These are phyloP conservation scores for Hagleromyces aurorensis DNA, from an alignment of 805 yeast species.

Conservation along the genomic window DNA sequence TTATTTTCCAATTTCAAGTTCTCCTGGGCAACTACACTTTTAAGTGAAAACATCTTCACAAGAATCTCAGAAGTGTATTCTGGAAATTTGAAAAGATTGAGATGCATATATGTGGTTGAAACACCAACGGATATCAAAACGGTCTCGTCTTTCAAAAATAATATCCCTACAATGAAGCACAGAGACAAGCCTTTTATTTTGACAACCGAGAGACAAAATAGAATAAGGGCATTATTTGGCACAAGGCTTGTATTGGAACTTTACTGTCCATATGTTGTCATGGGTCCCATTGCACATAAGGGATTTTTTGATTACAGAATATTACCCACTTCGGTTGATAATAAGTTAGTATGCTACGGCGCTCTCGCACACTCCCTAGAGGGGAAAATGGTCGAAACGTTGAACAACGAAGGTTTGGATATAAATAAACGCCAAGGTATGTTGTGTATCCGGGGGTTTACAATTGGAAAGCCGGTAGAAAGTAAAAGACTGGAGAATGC, in stretches of 20 bases:
- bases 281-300: conserved; percentile 54
- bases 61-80: conserved; percentile 23
- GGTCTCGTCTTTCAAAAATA: conserved; percentile 13
- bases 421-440: conserved; percentile 40
- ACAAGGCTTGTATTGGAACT: conserved; percentile 47
- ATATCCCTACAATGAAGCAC: conserved; percentile 9
- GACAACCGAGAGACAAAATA: conserved; percentile 31
- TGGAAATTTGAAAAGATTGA: conserved; percentile 22
- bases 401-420: conserved; percentile 23
- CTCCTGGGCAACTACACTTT: conserved; percentile 35
- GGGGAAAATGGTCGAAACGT: conserved; percentile 40
- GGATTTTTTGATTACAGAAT: conserved; percentile 58
- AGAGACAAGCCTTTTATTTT: conserved; percentile 2
- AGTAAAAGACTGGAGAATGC: conserved; percentile 26
- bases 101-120: conserved; percentile 38
- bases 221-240: conserved; percentile 39
- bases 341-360: conserved; percentile 39
- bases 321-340: conserved; percentile 28
- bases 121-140: conserved; percentile 13
- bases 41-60: conserved; percentile 45
- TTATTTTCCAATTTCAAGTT: conserved; percentile 20
- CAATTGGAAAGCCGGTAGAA: conserved; percentile 46
- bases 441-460: conserved; percentile 55
- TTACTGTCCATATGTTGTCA: conserved; percentile 30
- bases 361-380: conserved; percentile 54